Conservation (phyloP, 345 rosid genomes). For the Bruguiera gymnorhiza region DNA sequence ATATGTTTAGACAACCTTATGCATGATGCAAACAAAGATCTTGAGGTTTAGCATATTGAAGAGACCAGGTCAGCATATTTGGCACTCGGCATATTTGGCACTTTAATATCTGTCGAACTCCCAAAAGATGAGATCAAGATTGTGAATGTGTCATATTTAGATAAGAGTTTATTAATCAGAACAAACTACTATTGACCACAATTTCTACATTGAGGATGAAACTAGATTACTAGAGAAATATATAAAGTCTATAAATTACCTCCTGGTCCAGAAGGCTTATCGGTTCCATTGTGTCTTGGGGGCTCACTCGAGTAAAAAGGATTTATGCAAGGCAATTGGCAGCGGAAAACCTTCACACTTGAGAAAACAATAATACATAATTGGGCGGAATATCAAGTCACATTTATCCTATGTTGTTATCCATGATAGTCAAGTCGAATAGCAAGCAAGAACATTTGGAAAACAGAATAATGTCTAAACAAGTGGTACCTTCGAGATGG, state of each 20-base stretch:
- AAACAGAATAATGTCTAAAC: neutral
- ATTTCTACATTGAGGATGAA: no score
- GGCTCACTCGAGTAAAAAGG: slow-evolving; percentile 72
- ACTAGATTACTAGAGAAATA: neutral
- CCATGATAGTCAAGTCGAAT: neutral
- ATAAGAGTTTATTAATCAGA: no score
- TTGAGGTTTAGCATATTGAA: no score
- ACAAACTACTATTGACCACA: no score
- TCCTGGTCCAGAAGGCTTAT: slow-evolving; percentile 54
- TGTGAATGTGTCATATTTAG: no score
- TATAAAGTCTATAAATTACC: slow-evolving; percentile 35
- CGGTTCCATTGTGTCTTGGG: slow-evolving; percentile 54
- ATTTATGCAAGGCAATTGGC: slow-evolving; percentile 71
- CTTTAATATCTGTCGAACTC: no score
- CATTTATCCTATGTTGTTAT: neutral
- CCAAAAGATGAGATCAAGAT: no score
- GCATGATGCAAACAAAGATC: no score
- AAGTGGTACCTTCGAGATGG: slow-evolving; percentile 56
- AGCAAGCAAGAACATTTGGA: neutral
- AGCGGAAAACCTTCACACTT: slow-evolving; percentile 81
- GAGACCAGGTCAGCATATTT: no score
- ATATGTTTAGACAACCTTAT: no score
- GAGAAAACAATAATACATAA: slow-evolving; percentile 18
- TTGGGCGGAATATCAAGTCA: slow-evolving; percentile 4
- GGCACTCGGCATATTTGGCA: no score